Evolutionary conservation across 495 filamentous ascomycete species (phyloP).

Genomic region (Trichocladium uniseriatum): DNA sequence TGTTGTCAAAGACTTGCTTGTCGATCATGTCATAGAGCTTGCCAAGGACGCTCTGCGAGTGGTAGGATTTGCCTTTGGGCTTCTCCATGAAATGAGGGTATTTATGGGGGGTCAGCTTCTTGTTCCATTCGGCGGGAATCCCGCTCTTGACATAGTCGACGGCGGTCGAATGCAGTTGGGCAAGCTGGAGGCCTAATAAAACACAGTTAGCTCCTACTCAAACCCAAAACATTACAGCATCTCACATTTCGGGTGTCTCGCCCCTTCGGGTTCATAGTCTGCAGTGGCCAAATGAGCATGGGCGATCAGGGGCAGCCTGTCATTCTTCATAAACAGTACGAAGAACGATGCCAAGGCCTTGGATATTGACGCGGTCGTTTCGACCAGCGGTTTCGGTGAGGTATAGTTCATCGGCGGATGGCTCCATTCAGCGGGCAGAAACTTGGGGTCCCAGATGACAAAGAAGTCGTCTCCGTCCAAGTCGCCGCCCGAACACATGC

Average conservation of each 20-base stretch:
- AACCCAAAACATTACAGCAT: background rate
- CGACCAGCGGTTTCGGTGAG: conserved; percentile 38
- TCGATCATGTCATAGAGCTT: conserved; percentile 64
- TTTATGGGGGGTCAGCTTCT: conserved; percentile 44
- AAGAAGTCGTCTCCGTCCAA: conserved; percentile 94
- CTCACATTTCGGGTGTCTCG: conserved; percentile 56
- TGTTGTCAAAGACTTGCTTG: conserved; percentile 49
- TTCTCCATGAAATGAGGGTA: conserved; percentile 96
- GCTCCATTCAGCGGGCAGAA: conserved; percentile 64
- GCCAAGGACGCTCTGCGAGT: conserved; percentile 66
- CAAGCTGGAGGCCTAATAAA: conserved; percentile 51
- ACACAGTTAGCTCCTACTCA: background rate
- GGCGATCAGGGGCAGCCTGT: conserved; percentile 70
- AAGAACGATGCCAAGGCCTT: conserved; percentile 76
- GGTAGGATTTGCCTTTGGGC: conserved; percentile 45
- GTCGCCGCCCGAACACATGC: conserved; percentile 95
- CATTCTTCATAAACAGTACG: conserved; percentile 88
- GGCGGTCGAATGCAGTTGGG: conserved; percentile 75
- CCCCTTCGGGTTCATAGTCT: conserved; percentile 53
- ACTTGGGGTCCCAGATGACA: conserved; percentile 78
- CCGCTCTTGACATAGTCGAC: conserved; percentile 96
- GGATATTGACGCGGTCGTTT: conserved; percentile 51
- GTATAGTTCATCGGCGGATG: conserved; percentile 65
- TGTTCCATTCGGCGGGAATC: conserved; percentile 56
- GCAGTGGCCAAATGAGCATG: conserved; percentile 73